phyloP scores from a whole-genome alignment of 352 stramenopile genomes.

The Globisporangium cederbergense region DNA sequence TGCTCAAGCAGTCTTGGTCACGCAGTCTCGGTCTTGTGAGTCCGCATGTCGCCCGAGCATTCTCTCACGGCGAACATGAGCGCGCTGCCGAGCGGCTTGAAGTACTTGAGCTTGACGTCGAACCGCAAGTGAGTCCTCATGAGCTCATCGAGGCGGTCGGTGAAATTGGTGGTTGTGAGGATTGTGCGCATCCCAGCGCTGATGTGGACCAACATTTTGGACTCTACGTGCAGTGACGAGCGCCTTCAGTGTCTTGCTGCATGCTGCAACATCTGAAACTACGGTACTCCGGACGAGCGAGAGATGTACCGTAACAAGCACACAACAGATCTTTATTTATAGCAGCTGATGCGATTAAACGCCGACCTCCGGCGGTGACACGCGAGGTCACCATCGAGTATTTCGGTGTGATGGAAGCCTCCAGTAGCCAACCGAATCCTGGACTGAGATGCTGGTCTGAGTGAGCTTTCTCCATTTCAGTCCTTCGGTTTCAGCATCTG shows the following conservation, averaged over 20 bases:
- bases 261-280: too few species aligned
- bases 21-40: constrained; percentile 34
- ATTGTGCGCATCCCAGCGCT: constrained; percentile 47
- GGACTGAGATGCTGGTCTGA: too few species aligned
- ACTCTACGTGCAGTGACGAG: constrained; percentile 50
- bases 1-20: constrained; percentile 38
- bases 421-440: too few species aligned
- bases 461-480: too few species aligned
- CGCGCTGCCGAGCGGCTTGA: constrained; percentile 86
- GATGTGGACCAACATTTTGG: constrained; percentile 90
- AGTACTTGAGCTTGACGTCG: constrained; percentile 84
- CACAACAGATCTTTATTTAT: too few species aligned
- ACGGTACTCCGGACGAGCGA: too few species aligned
- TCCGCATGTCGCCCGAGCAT: constrained; percentile 32
- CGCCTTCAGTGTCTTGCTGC: constrained; percentile 6
- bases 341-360: too few species aligned
- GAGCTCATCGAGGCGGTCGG: constrained; percentile 58
- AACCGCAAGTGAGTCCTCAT: constrained; percentile 79
- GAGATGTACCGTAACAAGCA: too few species aligned
- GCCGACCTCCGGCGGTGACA: too few species aligned
- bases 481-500: too few species aligned
- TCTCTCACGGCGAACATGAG: constrained; percentile 78
- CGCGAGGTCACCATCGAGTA: too few species aligned
- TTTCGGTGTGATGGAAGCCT: too few species aligned
- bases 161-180: constrained; percentile 44